phyloP scores from a whole-genome alignment of 306 rosid genomes.

The Cucurbita pepo region DNA sequence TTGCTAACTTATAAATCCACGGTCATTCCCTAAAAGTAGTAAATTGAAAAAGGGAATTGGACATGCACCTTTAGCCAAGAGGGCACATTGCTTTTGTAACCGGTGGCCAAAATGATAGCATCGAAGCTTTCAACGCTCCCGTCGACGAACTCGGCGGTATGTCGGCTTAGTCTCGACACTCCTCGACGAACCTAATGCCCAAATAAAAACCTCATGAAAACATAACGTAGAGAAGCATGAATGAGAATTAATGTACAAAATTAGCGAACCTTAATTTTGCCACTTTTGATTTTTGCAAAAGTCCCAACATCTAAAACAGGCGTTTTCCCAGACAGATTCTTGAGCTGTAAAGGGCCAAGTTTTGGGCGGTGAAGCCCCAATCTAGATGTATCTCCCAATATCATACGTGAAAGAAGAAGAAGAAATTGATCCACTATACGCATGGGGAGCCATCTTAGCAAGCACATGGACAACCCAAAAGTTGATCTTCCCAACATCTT shows the following conservation, averaged over 20 bases:
- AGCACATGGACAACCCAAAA: constrained; percentile 79
- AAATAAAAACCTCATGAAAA: not conserved
- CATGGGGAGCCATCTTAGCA: constrained; percentile 74
- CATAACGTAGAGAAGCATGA: not conserved
- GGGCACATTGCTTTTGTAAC: constrained; percentile 15
- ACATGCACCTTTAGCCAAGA: constrained; percentile 10
- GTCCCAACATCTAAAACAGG: constrained; percentile 96
- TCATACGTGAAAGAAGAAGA: constrained; percentile 52
- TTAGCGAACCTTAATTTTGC: constrained; percentile 49
- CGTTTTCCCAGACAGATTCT: constrained; percentile 60
- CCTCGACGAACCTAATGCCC: not conserved
- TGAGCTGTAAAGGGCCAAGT: constrained; percentile 75
- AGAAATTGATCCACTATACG: constrained; percentile 64
- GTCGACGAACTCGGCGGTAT: constrained; percentile 1
- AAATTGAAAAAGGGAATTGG: not conserved
- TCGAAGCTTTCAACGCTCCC: constrained; percentile 5
- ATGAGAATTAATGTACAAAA: not conserved
- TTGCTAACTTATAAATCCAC: no score
- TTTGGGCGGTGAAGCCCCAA: constrained; percentile 67
- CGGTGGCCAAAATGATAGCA: constrained; percentile 9
- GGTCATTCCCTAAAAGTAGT: not conserved
- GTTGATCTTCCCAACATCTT: constrained; percentile 90
- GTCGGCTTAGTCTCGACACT: not conserved
- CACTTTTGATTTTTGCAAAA: constrained; percentile 50
- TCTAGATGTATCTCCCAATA: constrained; percentile 74